A percentile compares a stretch with the other conserved stretches of the same genome.
Evolutionary conservation across 441 rosid genomes (phyloP).

Genomic region (Populus tomentosa): DNA sequence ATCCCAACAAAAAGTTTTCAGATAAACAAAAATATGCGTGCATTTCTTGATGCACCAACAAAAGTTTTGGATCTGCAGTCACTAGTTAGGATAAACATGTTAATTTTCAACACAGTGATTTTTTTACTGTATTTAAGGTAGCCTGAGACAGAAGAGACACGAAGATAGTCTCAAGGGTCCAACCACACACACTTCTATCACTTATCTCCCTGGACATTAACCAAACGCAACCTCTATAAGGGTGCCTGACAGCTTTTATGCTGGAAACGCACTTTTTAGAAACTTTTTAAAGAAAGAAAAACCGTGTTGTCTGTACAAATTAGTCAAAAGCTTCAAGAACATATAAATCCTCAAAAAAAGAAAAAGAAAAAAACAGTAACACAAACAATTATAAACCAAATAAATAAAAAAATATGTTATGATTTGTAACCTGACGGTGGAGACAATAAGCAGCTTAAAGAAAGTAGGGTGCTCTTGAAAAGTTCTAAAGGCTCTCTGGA

Average conservation of each 20-base stretch:
- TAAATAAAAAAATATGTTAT: background rate
- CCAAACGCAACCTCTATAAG: too few relatives aligned
- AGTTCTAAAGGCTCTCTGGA: conserved; percentile 24
- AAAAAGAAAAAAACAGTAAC: background rate
- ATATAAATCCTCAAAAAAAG: background rate
- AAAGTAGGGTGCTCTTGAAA: conserved; percentile 40
- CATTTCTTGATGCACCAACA: background rate
- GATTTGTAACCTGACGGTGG: conserved; percentile 41
- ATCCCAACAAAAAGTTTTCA: too few relatives aligned
- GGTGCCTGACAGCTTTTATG: too few relatives aligned
- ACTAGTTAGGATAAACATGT: background rate
- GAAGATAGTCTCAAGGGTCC: too few relatives aligned
- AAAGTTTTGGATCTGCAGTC: background rate
- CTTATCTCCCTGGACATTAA: too few relatives aligned
- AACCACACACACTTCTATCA: too few relatives aligned
- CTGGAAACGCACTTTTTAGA: background rate
- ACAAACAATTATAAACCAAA: background rate
- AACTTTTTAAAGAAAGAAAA: too few relatives aligned
- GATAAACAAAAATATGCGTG: too few relatives aligned
- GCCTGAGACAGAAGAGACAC: too few relatives aligned
- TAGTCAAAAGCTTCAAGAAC: background rate
- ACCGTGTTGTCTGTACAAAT: background rate
- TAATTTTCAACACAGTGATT: too few relatives aligned
- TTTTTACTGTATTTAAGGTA: too few relatives aligned
- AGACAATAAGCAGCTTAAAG: conserved; percentile 46